Conservation (phyloP, 2,329 filamentous ascomycete genomes). For the Mycogone perniciosa region DNA sequence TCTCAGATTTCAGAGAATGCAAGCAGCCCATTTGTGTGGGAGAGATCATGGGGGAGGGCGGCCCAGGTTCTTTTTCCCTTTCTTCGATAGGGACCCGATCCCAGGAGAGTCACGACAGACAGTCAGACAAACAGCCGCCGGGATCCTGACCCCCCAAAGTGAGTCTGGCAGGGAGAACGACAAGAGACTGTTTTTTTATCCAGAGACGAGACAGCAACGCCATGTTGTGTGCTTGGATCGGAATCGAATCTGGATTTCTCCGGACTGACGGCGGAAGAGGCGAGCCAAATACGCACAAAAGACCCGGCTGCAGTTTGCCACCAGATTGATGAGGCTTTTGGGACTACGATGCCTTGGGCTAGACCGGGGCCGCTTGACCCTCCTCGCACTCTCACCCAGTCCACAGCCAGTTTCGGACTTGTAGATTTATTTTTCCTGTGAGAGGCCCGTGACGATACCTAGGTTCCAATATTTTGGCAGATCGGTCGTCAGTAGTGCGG, state of each 20-base stretch:
- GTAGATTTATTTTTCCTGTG: too few relatives aligned
- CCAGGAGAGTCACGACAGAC: not conserved
- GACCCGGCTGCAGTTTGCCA: constrained; percentile 7
- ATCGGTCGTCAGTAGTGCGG: not conserved
- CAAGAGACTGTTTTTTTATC: not conserved
- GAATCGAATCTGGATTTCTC: constrained; percentile 9
- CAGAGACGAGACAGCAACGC: not conserved
- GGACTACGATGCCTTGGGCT: constrained; percentile 2
- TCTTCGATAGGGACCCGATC: not conserved
- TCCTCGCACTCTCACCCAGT: too few relatives aligned
- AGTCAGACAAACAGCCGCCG: not conserved
- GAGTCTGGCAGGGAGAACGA: not conserved
- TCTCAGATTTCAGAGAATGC: constrained; percentile 26
- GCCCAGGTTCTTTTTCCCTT: not conserved
- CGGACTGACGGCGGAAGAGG: not conserved
- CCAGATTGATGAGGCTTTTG: constrained; percentile 8
- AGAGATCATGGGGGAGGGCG: not conserved
- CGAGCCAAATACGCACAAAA: not conserved
- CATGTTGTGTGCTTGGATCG: not conserved
- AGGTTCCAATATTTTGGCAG: not conserved
- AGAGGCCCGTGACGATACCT: too few relatives aligned
- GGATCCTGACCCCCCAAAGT: not conserved
- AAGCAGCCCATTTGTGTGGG: constrained; percentile 3
- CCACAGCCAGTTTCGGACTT: too few relatives aligned
- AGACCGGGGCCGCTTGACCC: too few relatives aligned